Evolutionary conservation across 1,284 basidiomycete genomes (phyloP).

Genomic region (Xerocomus cyaneibrunnescens): DNA sequence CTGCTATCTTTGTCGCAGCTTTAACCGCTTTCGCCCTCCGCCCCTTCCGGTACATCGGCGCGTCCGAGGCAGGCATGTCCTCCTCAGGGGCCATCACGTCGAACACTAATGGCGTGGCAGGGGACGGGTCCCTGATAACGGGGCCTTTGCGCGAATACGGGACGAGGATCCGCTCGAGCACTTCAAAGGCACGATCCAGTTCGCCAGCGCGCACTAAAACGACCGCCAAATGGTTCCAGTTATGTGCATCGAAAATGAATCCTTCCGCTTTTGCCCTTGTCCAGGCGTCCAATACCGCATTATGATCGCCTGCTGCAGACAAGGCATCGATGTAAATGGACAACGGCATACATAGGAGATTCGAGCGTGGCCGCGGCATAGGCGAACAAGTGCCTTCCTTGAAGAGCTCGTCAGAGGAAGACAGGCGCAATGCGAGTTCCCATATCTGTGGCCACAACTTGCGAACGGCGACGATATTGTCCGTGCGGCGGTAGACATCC

Average conservation of each 20-base stretch:
- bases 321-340: constrained; percentile 84
- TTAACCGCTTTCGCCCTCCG: constrained; percentile 28
- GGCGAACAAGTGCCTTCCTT: constrained; percentile 16
- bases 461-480: constrained; percentile 57
- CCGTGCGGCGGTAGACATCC: constrained; percentile 68
- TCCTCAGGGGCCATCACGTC: constrained; percentile 22
- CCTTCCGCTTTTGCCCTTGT: constrained; percentile 60
- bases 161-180: constrained; percentile 79
- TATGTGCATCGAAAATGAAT: constrained; percentile 85
- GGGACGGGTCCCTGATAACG: constrained; percentile 36
- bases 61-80: constrained; percentile 30
- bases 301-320: constrained; percentile 63
- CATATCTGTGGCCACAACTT: constrained; percentile 74
- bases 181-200: constrained; percentile 77
- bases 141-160: constrained; percentile 50
- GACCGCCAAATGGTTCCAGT: constrained; percentile 87
- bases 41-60: constrained; percentile 31
- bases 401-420: constrained; percentile 39
- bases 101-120: constrained; percentile 49
- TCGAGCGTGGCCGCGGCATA: constrained; percentile 41
- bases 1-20: constrained; percentile 19
- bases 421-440: constrained; percentile 47
- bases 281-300: constrained; percentile 73
- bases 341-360: constrained; percentile 74
- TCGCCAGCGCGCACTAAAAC: constrained; percentile 81